These are phyloP conservation scores for Elongisporangium prolatum DNA, from an alignment of 352 stramenopile species.

Conservation along the genomic window DNA sequence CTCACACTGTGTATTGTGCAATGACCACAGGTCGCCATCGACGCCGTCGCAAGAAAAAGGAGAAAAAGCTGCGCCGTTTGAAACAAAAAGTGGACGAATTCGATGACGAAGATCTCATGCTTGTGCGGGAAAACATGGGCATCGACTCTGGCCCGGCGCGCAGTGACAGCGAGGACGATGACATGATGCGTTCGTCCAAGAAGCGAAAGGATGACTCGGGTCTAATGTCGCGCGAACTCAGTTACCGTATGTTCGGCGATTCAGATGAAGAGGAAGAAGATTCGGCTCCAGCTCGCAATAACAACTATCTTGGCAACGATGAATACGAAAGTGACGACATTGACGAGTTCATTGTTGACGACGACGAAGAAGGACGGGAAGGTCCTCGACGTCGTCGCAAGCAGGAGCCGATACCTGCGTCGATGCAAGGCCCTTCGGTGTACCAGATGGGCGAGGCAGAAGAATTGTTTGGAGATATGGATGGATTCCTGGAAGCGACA, in stretches of 20 bases:
- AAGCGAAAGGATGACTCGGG: conserved; percentile 79
- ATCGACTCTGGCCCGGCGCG: conserved; percentile 73
- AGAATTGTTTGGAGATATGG: conserved; percentile 88
- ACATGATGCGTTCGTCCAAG: conserved; percentile 58
- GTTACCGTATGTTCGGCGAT: conserved; percentile 87
- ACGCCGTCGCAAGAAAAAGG: conserved; percentile 77
- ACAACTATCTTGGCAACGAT: conserved; percentile 77
- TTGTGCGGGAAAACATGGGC: conserved; percentile 87
- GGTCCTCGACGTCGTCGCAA: conserved; percentile 71
- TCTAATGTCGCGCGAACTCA: conserved; percentile 83
- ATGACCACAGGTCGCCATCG: conserved; percentile 41
- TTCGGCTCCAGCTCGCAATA: conserved; percentile 50
- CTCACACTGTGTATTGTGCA: conserved; percentile 5
- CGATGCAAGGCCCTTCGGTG: conserved; percentile 85
- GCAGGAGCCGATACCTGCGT: conserved; percentile 56
- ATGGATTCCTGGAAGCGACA: conserved; percentile 82
- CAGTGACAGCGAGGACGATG: conserved; percentile 77
- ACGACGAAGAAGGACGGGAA: conserved; percentile 85
- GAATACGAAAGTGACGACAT: conserved; percentile 89
- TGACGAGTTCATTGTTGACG: conserved; percentile 88
- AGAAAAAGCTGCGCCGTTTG: conserved; percentile 83
- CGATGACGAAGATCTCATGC: conserved; percentile 84
- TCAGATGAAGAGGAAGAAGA: conserved; percentile 87
- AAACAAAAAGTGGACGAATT: conserved; percentile 88
- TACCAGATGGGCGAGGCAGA: conserved; percentile 89